phyloP scores from a whole-genome alignment of 495 filamentous ascomycete species.

The Podospora pseudocomata region DNA sequence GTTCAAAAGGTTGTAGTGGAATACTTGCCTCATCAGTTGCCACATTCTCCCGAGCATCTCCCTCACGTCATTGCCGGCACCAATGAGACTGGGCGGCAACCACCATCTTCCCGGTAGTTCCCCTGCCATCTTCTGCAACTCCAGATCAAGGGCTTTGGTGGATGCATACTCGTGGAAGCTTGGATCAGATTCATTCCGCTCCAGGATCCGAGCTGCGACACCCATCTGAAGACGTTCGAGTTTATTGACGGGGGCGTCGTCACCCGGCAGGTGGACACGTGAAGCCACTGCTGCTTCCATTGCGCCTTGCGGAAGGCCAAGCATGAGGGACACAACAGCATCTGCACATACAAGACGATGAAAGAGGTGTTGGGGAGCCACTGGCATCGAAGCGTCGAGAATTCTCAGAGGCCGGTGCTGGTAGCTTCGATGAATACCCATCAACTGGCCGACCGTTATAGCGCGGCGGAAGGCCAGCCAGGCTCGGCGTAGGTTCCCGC shows the following conservation, averaged over 20 bases:
- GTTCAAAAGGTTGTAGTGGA: conserved; percentile 33
- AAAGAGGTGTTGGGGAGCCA: conserved; percentile 31
- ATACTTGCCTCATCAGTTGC: conserved; percentile 33
- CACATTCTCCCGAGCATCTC: conserved; percentile 21
- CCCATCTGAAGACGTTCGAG: conserved; percentile 32
- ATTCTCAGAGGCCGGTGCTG: conserved; percentile 7
- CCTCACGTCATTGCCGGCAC: conserved; percentile 10
- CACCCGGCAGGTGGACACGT: conserved; percentile 16
- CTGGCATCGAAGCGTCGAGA: conserved; percentile 8
- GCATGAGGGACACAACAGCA: conserved; percentile 34
- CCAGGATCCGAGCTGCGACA: conserved; percentile 26
- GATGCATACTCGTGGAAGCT: conserved; percentile 10
- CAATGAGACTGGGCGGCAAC: conserved; percentile 19
- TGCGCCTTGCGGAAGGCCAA: conserved; percentile 33
- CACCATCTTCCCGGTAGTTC: conserved; percentile 38
- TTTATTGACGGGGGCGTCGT: conserved; percentile 25
- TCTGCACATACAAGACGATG: conserved; percentile 34
- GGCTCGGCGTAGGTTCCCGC: conserved; percentile 44
- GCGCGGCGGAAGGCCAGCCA: conserved; percentile 46
- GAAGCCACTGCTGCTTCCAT: conserved; percentile 19
- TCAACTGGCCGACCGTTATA: conserved; percentile 42
- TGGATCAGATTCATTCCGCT: conserved; percentile 25
- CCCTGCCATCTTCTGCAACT: conserved; percentile 31
- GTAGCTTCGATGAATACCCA: conserved; percentile 40
- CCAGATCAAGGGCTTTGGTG: conserved; percentile 30